Evolutionary conservation across 140 eudicot genomes (phyloP).

Genomic region (Anethum foeniculum): DNA sequence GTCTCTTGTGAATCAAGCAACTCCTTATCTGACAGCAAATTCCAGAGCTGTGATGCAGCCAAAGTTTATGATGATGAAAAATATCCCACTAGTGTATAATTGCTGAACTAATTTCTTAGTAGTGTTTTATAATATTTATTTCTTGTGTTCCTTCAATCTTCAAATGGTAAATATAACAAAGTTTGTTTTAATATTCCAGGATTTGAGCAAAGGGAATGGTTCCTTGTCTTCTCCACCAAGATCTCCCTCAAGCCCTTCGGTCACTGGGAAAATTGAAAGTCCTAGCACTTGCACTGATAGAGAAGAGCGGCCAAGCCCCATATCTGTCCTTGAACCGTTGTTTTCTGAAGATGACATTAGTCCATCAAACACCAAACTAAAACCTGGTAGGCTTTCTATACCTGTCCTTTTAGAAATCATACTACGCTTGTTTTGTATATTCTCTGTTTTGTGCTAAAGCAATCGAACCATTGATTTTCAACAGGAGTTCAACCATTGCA

Average conservation of each 20-base stretch:
- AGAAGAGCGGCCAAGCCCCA: constrained; percentile 72
- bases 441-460: constrained; percentile 17
- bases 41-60: constrained; percentile 15
- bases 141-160: not conserved
- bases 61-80: constrained; percentile 28
- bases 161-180: not conserved
- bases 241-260: constrained; percentile 35
- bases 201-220: constrained; percentile 33
- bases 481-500: constrained; percentile 58
- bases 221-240: constrained; percentile 32
- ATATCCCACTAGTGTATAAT: constrained; percentile 18
- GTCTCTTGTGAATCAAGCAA: constrained; percentile 23
- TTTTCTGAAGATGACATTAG: constrained; percentile 68
- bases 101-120: constrained; percentile 8
- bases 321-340: constrained; percentile 86
- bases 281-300: constrained; percentile 35
- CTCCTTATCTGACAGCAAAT: constrained; percentile 14
- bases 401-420: not conserved
- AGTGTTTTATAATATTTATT: not conserved
- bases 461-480: constrained; percentile 26
- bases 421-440: not conserved
- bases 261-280: constrained; percentile 31
- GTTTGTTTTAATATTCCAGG: constrained; percentile 30
- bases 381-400: constrained; percentile 34
- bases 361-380: constrained; percentile 54